phyloP scores from a whole-genome alignment of 139 green algal species.

The Chlamydomonas sp. region DNA sequence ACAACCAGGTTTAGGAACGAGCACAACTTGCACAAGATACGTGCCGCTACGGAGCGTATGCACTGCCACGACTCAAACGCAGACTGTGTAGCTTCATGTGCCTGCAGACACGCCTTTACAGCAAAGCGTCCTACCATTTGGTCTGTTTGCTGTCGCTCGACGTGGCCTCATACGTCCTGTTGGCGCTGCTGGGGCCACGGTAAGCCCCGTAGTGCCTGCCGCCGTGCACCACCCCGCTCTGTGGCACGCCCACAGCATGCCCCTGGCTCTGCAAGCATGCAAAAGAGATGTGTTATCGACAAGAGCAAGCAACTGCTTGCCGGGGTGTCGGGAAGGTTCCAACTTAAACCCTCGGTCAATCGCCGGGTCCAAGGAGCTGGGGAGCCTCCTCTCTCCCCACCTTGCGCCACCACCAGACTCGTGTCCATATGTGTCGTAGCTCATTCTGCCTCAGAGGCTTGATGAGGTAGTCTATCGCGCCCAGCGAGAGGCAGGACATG shows the following conservation, averaged over 20 bases:
- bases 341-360: no score
- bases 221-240: not conserved
- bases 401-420: slow-evolving; percentile 79
- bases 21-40: no score
- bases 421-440: slow-evolving; percentile 86
- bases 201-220: slow-evolving; percentile 5
- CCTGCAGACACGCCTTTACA: no score
- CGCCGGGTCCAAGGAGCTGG: no score
- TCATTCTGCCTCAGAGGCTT: slow-evolving; percentile 89
- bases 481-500: slow-evolving; percentile 80
- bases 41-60: no score
- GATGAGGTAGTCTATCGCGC: slow-evolving; percentile 88
- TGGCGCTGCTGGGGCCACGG: slow-evolving; percentile 12
- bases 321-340: no score
- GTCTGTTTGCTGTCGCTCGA: slow-evolving; percentile 51
- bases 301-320: no score
- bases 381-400: slow-evolving; percentile 8
- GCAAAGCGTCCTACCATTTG: slow-evolving; percentile 42
- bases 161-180: slow-evolving; percentile 15
- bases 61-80: not conserved
- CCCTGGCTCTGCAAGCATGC: slow-evolving; percentile 17
- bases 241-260: not conserved
- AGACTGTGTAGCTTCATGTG: not conserved
- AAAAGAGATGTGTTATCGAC: no score
- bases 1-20: no score